A percentile compares a stretch with the other conserved stretches of the same genome.
phyloP scores from a whole-genome alignment of 148 eudicot species.

The Mesembryanthemum crystallinum region DNA sequence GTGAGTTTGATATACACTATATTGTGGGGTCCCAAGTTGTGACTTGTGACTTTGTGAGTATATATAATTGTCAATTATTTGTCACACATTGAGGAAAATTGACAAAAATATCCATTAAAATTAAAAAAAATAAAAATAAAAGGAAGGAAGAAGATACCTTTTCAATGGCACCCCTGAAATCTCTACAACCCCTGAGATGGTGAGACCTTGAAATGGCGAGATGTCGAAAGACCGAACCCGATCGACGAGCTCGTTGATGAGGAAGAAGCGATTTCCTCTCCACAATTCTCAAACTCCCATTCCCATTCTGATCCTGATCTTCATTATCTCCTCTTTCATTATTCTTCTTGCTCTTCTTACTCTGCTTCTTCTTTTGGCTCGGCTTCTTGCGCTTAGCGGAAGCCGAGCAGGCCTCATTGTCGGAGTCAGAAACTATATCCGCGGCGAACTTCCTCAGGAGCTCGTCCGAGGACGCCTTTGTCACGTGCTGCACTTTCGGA shows the following conservation, averaged over 20 bases:
- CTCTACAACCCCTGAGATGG: constrained; percentile 22
- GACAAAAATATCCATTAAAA: no score
- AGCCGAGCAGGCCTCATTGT: constrained; percentile 17
- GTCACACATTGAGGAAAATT: no score
- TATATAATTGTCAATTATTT: no score
- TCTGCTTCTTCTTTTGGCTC: not conserved
- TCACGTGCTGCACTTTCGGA: constrained; percentile 52
- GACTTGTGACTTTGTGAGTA: no score
- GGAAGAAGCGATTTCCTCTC: constrained; percentile 60
- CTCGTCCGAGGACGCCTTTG: constrained; percentile 71
- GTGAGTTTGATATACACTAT: no score
- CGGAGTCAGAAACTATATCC: constrained; percentile 40
- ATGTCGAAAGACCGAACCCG: constrained; percentile 27
- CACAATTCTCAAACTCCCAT: constrained; percentile 14
- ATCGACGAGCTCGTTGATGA: constrained; percentile 27
- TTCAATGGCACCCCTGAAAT: no score
- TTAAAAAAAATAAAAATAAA: no score
- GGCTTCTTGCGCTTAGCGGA: constrained; percentile 37
- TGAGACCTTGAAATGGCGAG: constrained; percentile 45
- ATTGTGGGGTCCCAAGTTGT: no score
- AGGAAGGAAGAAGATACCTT: no score
- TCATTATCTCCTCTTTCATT: not conserved
- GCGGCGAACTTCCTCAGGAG: constrained; percentile 74
- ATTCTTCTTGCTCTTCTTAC: not conserved
- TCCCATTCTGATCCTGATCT: not conserved